Evolutionary conservation across 176 grass and related monocot genomes (phyloP), one percentile per base, ranked within the genome.

Genomic region (Stipa capillata): DNA sequence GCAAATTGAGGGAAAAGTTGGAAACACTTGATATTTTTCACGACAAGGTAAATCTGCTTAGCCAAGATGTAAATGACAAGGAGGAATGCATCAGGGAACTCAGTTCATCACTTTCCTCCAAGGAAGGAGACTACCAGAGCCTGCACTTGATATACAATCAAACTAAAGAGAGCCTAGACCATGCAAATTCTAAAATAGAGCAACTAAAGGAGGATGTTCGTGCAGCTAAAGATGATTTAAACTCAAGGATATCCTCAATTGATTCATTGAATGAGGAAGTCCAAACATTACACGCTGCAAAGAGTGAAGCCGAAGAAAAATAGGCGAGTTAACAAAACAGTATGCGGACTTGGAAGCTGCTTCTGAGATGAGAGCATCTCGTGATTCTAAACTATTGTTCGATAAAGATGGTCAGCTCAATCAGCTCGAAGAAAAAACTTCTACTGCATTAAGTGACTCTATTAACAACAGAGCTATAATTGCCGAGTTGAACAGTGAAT

Each of bases 211-310:
- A 87, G 32, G 86, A 89, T 77, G 65, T 93, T 78, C 69, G 47
- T 79, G 82, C n/a, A 87, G 61, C 20, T 84, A 91, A 77, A 91
- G 85, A 87, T 81, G 90, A 93, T 58, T 59, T 93, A 72, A 79
- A 66, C 73, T 85, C 82, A 57, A 99, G 89, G 79, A 69, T 60
- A 24, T 76, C 79, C 55, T 80, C 79, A 44, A 85, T 99, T 78
- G 53, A 87, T 87, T 89, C 92, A 69, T 78, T 99, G 77, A 95
- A 88, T 76, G 69, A 87, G 65, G 50, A 94, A 72, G 69, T 93
- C 31, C 52, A 85, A 78, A 76, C 40, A 63, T 56, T 95, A 72
- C 62, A 76, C 39, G 36, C 57, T 29, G 86, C 82, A 80, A 91
- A 95, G 63, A 68, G 45, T 84, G 79, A 87, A 47, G 78, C 74